Conservation (phyloP, 2,329 filamentous ascomycete genomes). For the Seiridium unicorne region DNA sequence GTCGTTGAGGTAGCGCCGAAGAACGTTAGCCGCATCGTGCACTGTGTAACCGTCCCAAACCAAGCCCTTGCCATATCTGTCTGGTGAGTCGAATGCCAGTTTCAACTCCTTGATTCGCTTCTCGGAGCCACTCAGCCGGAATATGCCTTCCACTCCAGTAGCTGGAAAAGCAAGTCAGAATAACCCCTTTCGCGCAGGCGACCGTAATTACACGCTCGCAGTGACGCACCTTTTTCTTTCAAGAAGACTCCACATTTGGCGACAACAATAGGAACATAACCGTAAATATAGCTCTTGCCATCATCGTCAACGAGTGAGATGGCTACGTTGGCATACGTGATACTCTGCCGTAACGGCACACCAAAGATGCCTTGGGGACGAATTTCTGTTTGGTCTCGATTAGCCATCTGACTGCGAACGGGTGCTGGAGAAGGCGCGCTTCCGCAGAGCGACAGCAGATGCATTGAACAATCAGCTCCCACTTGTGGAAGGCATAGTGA, state of each 20-base stretch:
- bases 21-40: slow-evolving; percentile 95
- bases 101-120: slow-evolving; percentile 98
- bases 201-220: background rate
- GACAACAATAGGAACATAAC: slow-evolving; percentile 96
- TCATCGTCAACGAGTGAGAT: slow-evolving; percentile 93
- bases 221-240: slow-evolving; percentile 86
- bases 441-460: background rate
- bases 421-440: background rate
- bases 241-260: slow-evolving; percentile 97
- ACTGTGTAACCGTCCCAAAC: slow-evolving; percentile 98
- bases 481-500: no score
- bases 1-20: slow-evolving; percentile 93
- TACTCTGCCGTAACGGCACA: slow-evolving; percentile 88
- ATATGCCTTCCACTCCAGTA: slow-evolving; percentile 93
- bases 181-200: background rate
- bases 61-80: slow-evolving; percentile 92
- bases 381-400: slow-evolving; percentile 33
- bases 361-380: slow-evolving; percentile 82
- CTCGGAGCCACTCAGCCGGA: slow-evolving; percentile 91
- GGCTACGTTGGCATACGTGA: slow-evolving; percentile 95
- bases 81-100: slow-evolving; percentile 86
- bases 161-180: slow-evolving; percentile 53
- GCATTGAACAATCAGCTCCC: background rate
- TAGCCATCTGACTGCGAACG: slow-evolving; percentile 4
- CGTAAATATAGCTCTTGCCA: slow-evolving; percentile 95